phyloP scores from a whole-genome alignment of 805 yeast genomes.

The Dipodascopsis uninucleata region DNA sequence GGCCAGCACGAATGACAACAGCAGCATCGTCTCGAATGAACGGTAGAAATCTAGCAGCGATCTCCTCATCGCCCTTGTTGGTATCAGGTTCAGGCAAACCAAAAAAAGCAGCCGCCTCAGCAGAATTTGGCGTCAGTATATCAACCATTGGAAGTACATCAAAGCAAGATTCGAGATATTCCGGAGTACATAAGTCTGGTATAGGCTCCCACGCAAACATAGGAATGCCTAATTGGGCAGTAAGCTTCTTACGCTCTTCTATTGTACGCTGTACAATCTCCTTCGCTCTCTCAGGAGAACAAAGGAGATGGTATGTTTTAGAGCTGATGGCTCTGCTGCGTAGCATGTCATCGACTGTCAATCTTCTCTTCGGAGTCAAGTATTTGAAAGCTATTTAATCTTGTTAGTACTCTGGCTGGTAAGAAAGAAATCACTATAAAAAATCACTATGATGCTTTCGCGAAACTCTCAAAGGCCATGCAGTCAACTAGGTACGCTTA shows the following conservation, averaged over 20 bases:
- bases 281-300: slow-evolving; percentile 61
- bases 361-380: slow-evolving; percentile 55
- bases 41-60: slow-evolving; percentile 44
- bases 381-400: slow-evolving; percentile 50
- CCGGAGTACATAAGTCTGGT: slow-evolving; percentile 66
- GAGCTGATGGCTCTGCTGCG: slow-evolving; percentile 41
- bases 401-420: neutral
- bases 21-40: slow-evolving; percentile 45
- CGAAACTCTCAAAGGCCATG: neutral
- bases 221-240: slow-evolving; percentile 9
- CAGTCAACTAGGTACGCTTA: slow-evolving; percentile 32
- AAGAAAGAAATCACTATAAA: too few relatives aligned
- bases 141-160: slow-evolving; percentile 46
- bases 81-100: slow-evolving; percentile 45
- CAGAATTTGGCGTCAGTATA: slow-evolving; percentile 77
- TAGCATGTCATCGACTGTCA: slow-evolving; percentile 54
- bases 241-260: slow-evolving; percentile 3
- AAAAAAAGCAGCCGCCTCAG: slow-evolving; percentile 70
- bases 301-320: slow-evolving; percentile 62
- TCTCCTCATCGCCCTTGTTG: slow-evolving; percentile 40
- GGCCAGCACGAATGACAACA: slow-evolving; percentile 72
- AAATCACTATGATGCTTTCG: neutral
- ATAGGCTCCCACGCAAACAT: slow-evolving; percentile 78
- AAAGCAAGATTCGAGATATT: slow-evolving; percentile 42
- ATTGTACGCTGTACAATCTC: slow-evolving; percentile 41